These are phyloP conservation scores for Vachellia collinsii DNA, from an alignment of 306 rosid genomes.

Conservation along the genomic window DNA sequence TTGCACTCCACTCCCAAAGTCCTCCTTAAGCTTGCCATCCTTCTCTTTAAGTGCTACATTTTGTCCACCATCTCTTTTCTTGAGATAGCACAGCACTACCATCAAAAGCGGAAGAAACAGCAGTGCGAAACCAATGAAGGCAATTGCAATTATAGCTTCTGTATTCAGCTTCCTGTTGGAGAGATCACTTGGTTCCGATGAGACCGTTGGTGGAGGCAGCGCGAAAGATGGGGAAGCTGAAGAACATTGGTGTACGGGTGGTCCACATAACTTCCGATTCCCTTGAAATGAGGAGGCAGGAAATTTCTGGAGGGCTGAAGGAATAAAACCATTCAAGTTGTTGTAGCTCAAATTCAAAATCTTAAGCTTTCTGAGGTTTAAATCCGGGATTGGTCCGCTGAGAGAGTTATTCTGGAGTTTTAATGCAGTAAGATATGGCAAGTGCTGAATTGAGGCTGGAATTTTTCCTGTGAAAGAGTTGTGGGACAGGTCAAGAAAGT, in stretches of 20 bases:
- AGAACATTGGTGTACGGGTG: constrained; percentile 63
- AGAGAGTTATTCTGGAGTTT: constrained; percentile 73
- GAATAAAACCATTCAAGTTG: constrained; percentile 72
- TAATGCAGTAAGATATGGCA: constrained; percentile 54
- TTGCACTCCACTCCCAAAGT: constrained; percentile 83
- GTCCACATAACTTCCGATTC: constrained; percentile 71
- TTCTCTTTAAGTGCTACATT: constrained; percentile 46
- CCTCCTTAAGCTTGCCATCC: constrained; percentile 59
- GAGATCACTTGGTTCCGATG: constrained; percentile 39
- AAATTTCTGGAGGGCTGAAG: constrained; percentile 58
- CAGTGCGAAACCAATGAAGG: constrained; percentile 42
- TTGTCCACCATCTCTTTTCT: constrained; percentile 49
- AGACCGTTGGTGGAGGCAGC: constrained; percentile 39
- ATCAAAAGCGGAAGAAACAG: constrained; percentile 49
- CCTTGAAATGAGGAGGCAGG: constrained; percentile 69
- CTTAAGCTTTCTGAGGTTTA: constrained; percentile 58
- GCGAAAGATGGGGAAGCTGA: constrained; percentile 42
- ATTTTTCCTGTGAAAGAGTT: constrained; percentile 73
- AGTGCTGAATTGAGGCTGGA: constrained; percentile 54
- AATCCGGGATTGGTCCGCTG: constrained; percentile 66
- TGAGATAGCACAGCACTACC: constrained; percentile 50
- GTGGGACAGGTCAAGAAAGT: constrained; percentile 71
- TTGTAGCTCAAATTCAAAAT: constrained; percentile 77
- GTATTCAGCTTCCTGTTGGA: constrained; percentile 53
- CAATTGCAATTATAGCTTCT: constrained; percentile 59